Base-by-base conservation (phyloP, 1,139 yeast species). In the Diutina catenulata region DNA sequence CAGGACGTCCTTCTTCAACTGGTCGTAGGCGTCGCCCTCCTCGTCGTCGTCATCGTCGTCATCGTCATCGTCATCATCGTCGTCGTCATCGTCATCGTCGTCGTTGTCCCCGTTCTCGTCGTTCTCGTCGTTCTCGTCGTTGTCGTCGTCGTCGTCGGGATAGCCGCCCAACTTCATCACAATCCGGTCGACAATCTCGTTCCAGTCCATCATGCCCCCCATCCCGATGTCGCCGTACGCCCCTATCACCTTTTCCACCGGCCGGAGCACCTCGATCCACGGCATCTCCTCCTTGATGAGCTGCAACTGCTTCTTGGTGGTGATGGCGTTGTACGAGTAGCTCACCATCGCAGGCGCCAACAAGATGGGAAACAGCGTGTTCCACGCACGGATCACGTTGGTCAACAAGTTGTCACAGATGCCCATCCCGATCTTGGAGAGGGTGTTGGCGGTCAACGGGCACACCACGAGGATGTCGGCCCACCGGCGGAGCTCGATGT, bases 341-440 rank as follows among this genome's bases (percentile, higher is more conserved):
- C 91, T 80, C 20, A 84, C 87, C 96, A 88, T 87, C 3, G 95
- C 87, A 3, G 97, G 96, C 0, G 96, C 97, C 39, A 86, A 68
- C 28, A 87, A 61, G 6, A 88, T 76, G 0, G 97, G 96, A 48
- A 79, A 83, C 39, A 82, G 79, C 0, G 91, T 75, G 52, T 87
- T 83, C 96, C 97, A 88, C 2, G 95, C 95, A 45, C 96, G 68
- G 15, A 87, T 71, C 11, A 87, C 94, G 50, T 82, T 83, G 2
- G 96, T 87, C 42, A 88, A 63, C 45, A 88, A 62, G 55, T 87
- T 87, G 56, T 88, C 94, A 57, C 95, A 87, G 40, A 88, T 68
- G 3, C 97, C 96, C 44, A 86, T 63, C 0, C 95, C 81, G 37
- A 87, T 76, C 52, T 88, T 88, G n/a, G 95, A 80, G 40, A 88